A percentile compares a stretch with the other conserved stretches of the same genome.
Evolutionary conservation across 1,284 basidiomycete species (phyloP).

Genomic region (Sanguinoderma infundibulare): DNA sequence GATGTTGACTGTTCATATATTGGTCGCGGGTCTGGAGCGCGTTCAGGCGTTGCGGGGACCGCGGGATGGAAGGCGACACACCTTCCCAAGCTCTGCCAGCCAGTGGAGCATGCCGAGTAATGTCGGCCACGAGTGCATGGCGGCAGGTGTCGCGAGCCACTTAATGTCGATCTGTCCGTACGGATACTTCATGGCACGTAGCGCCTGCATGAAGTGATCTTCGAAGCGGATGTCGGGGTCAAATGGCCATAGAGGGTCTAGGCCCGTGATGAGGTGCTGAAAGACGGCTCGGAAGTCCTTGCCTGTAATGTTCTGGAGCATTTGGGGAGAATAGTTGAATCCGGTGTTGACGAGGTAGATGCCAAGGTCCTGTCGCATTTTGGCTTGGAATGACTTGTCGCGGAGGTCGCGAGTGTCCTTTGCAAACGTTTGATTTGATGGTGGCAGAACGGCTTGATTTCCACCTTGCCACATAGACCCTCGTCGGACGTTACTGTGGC

Average conservation of each 20-base stretch:
- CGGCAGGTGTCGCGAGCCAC: slow-evolving; percentile 84
- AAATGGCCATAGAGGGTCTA: slow-evolving; percentile 73
- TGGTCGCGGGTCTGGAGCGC: slow-evolving; percentile 43
- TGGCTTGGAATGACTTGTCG: slow-evolving; percentile 70
- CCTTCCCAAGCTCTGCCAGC: slow-evolving; percentile 83
- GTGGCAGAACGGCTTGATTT: slow-evolving; percentile 47
- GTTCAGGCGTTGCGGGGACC: not conserved
- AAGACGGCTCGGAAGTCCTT: slow-evolving; percentile 86
- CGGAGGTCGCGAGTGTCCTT: slow-evolving; percentile 81
- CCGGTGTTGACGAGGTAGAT: slow-evolving; percentile 66
- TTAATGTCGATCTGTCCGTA: slow-evolving; percentile 78
- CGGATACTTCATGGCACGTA: slow-evolving; percentile 81
- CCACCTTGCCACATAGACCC: slow-evolving; percentile 69
- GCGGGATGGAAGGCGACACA: slow-evolving; percentile 36
- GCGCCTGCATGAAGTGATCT: slow-evolving; percentile 76
- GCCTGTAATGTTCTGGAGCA: slow-evolving; percentile 74
- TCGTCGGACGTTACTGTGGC: slow-evolving; percentile 57
- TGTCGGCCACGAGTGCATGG: slow-evolving; percentile 84
- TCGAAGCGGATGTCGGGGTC: slow-evolving; percentile 68
- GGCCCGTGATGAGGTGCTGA: slow-evolving; percentile 68
- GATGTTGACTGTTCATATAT: slow-evolving; percentile 63
- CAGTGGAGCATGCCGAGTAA: slow-evolving; percentile 86
- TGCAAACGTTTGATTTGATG: slow-evolving; percentile 52
- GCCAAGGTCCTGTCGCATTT: slow-evolving; percentile 77
- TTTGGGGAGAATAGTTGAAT: slow-evolving; percentile 68